These are phyloP conservation scores for Inonotus obliquus DNA, from an alignment of 1,284 basidiomycete genomes.

Conservation along the genomic window DNA sequence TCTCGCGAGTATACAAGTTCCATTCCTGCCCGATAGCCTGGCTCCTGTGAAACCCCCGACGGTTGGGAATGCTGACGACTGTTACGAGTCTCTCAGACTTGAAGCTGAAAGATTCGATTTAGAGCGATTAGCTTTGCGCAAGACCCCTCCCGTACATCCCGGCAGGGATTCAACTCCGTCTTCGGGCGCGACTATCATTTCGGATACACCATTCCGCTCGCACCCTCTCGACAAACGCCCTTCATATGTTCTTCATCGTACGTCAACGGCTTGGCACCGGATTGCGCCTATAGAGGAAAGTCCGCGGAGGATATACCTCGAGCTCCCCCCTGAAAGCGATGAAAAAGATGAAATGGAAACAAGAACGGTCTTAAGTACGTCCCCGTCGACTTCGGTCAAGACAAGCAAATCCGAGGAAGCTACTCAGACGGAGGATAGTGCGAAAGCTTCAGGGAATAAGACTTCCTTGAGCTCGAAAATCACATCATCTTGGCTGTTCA, in stretches of 20 bases:
- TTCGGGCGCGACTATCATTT: slow-evolving; percentile 14
- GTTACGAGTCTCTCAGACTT: slow-evolving; percentile 13
- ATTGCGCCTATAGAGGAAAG: slow-evolving; percentile 69
- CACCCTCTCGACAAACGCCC: slow-evolving; percentile 33
- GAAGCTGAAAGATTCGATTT: slow-evolving; percentile 71
- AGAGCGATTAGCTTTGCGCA: slow-evolving; percentile 53
- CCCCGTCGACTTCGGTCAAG: slow-evolving; percentile 62
- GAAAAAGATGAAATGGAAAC: slow-evolving; percentile 5
- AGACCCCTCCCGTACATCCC: slow-evolving; percentile 19
- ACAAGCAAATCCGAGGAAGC: slow-evolving; percentile 26
- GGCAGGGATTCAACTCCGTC: slow-evolving; percentile 15
- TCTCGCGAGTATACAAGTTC: slow-evolving; percentile 80
- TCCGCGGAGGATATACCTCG: slow-evolving; percentile 43
- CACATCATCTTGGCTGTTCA: slow-evolving; percentile 70
- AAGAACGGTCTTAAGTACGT: slow-evolving; percentile 44
- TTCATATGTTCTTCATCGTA: slow-evolving; percentile 36
- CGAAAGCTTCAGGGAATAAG: slow-evolving; percentile 13
- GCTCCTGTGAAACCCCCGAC: slow-evolving; percentile 20
- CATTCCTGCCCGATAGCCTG: slow-evolving; percentile 51
- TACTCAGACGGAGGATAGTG: slow-evolving; percentile 2
- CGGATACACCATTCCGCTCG: slow-evolving; percentile 32
- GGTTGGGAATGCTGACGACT: slow-evolving; percentile 13
- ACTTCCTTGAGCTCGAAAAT: slow-evolving; percentile 49
- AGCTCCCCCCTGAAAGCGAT: slow-evolving; percentile 43
- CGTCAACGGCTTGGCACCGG: slow-evolving; percentile 38